Percentiles rank a stretch among this genome's conserved stretches.
These are phyloP conservation scores for Camelina neglecta DNA, from an alignment of 345 rosid species.

Conservation along the genomic window DNA sequence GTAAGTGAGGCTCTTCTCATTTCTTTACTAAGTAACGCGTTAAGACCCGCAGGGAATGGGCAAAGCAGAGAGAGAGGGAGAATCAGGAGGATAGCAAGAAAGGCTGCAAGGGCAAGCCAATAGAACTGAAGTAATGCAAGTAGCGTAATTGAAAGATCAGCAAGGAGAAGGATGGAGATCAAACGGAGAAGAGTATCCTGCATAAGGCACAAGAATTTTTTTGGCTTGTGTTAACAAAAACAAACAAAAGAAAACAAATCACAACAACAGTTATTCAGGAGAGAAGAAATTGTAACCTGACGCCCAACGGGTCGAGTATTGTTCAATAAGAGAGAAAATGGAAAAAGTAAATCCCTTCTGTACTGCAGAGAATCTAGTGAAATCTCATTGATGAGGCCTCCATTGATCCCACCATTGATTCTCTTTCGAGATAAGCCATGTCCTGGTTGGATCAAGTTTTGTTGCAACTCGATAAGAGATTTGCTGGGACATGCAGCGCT, in stretches of 20 bases:
- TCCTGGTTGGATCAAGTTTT: conserved; percentile 56
- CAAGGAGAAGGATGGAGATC: conserved; percentile 81
- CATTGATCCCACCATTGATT: conserved; percentile 87
- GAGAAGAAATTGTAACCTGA: conserved; percentile 60
- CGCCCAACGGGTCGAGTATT: conserved; percentile 90
- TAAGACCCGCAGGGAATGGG: conserved; percentile 94
- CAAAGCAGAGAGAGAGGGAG: conserved; percentile 92
- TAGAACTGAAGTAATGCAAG: conserved; percentile 88
- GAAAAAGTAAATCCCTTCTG: conserved; percentile 75
- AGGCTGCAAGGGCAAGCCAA: conserved; percentile 87
- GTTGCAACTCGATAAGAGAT: conserved; percentile 60
- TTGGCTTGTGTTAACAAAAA: conserved; percentile 16
- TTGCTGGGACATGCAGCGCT: conserved; percentile 52
- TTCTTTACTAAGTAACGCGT: conserved; percentile 94
- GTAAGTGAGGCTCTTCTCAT: conserved; percentile 88
- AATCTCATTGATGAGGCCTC: conserved; percentile 80
- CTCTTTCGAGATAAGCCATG: conserved; percentile 81
- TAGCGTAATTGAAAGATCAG: conserved; percentile 83
- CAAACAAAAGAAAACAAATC: background rate
- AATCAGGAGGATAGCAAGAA: conserved; percentile 84
- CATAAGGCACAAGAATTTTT: conserved; percentile 25
- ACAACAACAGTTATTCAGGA: background rate
- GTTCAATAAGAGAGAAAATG: conserved; percentile 75
- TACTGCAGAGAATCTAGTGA: conserved; percentile 73
- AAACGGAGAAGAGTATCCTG: conserved; percentile 86